phyloP scores from a whole-genome alignment of 2,329 filamentous ascomycete genomes.

The Fusarium guadeloupense region DNA sequence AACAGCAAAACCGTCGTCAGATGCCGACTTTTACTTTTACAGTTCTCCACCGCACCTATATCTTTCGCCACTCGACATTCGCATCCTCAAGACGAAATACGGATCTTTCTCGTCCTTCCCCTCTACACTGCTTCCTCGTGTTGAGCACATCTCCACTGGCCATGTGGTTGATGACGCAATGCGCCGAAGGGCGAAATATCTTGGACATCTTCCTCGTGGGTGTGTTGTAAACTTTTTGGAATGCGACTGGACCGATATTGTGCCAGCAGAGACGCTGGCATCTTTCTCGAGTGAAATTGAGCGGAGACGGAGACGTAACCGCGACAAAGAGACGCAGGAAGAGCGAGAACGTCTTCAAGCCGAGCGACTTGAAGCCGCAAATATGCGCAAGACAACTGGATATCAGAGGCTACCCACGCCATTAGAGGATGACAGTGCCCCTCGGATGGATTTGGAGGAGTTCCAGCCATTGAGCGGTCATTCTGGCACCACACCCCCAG shows the following conservation, averaged over 20 bases:
- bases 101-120: slow-evolving; percentile 85
- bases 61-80: slow-evolving; percentile 88
- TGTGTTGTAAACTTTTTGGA: slow-evolving; percentile 91
- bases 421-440: slow-evolving; percentile 50
- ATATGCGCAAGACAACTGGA: slow-evolving; percentile 64
- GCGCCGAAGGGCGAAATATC: slow-evolving; percentile 84
- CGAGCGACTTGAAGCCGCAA: slow-evolving; percentile 79
- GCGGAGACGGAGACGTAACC: slow-evolving; percentile 76
- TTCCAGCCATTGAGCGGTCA: slow-evolving; percentile 69
- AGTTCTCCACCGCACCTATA: slow-evolving; percentile 88
- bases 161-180: slow-evolving; percentile 88
- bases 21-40: slow-evolving; percentile 82
- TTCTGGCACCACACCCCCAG: slow-evolving; percentile 63
- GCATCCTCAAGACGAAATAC: slow-evolving; percentile 89
- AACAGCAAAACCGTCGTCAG: slow-evolving; percentile 43
- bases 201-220: slow-evolving; percentile 87
- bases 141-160: slow-evolving; percentile 89
- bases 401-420: slow-evolving; percentile 52
- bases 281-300: slow-evolving; percentile 81
- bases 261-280: slow-evolving; percentile 77
- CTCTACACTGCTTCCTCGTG: slow-evolving; percentile 83
- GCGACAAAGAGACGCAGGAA: slow-evolving; percentile 85
- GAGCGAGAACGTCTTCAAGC: slow-evolving; percentile 86
- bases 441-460: slow-evolving; percentile 64
- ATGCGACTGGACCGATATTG: slow-evolving; percentile 94